Percentiles rank a stretch among this genome's conserved stretches.
These are phyloP conservation scores for Candida fluviatilis DNA, from an alignment of 805 yeast genomes.

Conservation along the genomic window DNA sequence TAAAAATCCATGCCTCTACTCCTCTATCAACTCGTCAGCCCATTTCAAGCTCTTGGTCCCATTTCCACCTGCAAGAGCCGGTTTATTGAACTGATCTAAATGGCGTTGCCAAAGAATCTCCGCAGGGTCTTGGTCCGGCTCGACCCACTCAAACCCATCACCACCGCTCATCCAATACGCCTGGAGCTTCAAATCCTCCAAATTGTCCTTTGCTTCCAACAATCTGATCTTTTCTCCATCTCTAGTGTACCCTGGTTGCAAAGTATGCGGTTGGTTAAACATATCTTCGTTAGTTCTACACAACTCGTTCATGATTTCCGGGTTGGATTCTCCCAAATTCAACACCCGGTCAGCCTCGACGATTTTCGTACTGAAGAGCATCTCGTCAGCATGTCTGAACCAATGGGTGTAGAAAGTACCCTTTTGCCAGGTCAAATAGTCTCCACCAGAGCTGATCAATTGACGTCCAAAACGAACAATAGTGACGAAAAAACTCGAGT, in stretches of 20 bases:
- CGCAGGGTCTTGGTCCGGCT: constrained; percentile 89
- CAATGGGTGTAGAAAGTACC: constrained; percentile 64
- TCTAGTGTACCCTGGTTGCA: constrained; percentile 31
- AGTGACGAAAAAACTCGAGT: constrained; percentile 38
- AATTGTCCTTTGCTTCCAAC: constrained; percentile 45
- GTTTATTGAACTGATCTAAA: constrained; percentile 19
- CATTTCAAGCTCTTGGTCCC: constrained; percentile 26
- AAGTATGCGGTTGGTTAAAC: constrained; percentile 18
- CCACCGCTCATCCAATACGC: constrained; percentile 89
- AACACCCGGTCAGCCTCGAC: constrained; percentile 61
- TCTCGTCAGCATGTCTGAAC: constrained; percentile 63
- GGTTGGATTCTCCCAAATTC: constrained; percentile 38
- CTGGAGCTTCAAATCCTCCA: constrained; percentile 63
- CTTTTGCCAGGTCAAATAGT: constrained; percentile 54
- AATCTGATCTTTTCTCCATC: constrained; percentile 38
- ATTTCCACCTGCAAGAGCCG: constrained; percentile 13
- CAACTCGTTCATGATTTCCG: constrained; percentile 33
- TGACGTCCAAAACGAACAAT: constrained; percentile 39
- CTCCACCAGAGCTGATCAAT: constrained; percentile 42
- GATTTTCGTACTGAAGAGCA: constrained; percentile 60
- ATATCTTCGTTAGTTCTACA: constrained; percentile 29
- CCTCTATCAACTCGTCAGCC: constrained; percentile 36
- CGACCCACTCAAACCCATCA: constrained; percentile 84
- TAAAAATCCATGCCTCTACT: too few relatives aligned
- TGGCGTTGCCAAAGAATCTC: constrained; percentile 44